phyloP scores from a whole-genome alignment of 352 stramenopile genomes.

The Pythium myriotylum region DNA sequence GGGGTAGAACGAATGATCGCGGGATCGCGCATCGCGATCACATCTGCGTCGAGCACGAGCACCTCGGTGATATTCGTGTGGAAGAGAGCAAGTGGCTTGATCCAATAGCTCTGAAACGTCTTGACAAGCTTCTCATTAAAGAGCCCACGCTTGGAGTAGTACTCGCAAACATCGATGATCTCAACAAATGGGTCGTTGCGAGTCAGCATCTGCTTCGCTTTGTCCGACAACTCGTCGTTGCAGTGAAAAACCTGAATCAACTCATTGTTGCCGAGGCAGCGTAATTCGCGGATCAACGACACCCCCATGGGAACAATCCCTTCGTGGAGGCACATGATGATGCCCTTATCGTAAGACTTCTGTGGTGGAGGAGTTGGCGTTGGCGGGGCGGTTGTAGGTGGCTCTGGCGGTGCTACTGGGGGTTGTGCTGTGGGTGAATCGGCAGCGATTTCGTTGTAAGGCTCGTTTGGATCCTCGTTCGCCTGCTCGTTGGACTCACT shows the following conservation, averaged over 20 bases:
- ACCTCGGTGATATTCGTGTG: conserved; percentile 52
- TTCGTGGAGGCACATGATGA: conserved; percentile 40
- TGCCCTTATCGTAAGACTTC: conserved; percentile 33
- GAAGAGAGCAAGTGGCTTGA: conserved; percentile 61
- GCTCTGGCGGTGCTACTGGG: conserved; percentile 1
- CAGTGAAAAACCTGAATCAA: conserved; percentile 34
- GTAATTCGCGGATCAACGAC: conserved; percentile 38
- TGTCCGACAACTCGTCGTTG: conserved; percentile 19
- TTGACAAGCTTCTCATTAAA: conserved; percentile 34
- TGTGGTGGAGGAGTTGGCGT: conserved; percentile 8
- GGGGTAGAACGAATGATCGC: conserved; percentile 39
- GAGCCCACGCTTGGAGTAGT: conserved; percentile 30
- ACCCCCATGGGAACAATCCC: conserved; percentile 32
- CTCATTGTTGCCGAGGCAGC: conserved; percentile 31
- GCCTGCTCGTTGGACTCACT: no score
- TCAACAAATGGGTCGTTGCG: conserved; percentile 32
- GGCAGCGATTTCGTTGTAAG: no score
- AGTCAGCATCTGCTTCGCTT: conserved; percentile 19
- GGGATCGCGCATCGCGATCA: conserved; percentile 51
- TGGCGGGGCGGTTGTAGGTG: neutral
- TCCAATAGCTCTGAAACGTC: conserved; percentile 64
- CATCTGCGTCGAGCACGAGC: conserved; percentile 54
- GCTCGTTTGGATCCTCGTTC: conserved; percentile 4
- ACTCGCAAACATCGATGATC: conserved; percentile 54
- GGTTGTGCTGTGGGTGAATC: conserved; percentile 5